phyloP scores from a whole-genome alignment of 2,329 filamentous ascomycete genomes.

The Xylariales sp. region DNA sequence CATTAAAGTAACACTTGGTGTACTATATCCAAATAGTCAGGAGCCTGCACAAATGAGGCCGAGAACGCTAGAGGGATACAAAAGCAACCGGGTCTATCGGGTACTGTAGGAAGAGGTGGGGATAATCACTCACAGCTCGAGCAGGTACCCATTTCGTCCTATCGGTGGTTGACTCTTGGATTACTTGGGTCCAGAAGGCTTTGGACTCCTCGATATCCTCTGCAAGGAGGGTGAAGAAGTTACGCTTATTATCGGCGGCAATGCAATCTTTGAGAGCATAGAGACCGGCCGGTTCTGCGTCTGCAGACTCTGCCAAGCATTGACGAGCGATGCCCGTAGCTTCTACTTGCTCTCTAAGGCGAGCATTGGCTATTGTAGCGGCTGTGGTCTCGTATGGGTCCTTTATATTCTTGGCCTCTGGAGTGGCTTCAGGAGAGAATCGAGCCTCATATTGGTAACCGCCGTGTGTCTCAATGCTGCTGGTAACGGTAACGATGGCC shows the following conservation, averaged over 20 bases:
- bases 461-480: slow-evolving; percentile 32
- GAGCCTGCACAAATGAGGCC: background rate
- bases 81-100: too few relatives aligned
- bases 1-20: slow-evolving; percentile 37
- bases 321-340: slow-evolving; percentile 21
- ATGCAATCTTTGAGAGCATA: slow-evolving; percentile 38
- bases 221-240: slow-evolving; percentile 35
- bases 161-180: slow-evolving; percentile 30
- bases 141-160: slow-evolving; percentile 36
- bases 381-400: slow-evolving; percentile 30
- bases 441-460: slow-evolving; percentile 33
- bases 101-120: background rate
- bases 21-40: slow-evolving; percentile 24
- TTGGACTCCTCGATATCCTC: slow-evolving; percentile 35
- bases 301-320: slow-evolving; percentile 25
- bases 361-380: slow-evolving; percentile 21
- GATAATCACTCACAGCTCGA: slow-evolving; percentile 22
- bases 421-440: slow-evolving; percentile 24
- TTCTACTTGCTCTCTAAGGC: slow-evolving; percentile 25
- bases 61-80: background rate
- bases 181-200: slow-evolving; percentile 30
- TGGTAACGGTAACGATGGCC: slow-evolving; percentile 16
- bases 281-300: slow-evolving; percentile 18
- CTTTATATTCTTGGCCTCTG: slow-evolving; percentile 27
- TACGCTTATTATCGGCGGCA: slow-evolving; percentile 20